phyloP scores from a whole-genome alignment of 1,284 basidiomycete genomes.

The Coniferiporia weirii region DNA sequence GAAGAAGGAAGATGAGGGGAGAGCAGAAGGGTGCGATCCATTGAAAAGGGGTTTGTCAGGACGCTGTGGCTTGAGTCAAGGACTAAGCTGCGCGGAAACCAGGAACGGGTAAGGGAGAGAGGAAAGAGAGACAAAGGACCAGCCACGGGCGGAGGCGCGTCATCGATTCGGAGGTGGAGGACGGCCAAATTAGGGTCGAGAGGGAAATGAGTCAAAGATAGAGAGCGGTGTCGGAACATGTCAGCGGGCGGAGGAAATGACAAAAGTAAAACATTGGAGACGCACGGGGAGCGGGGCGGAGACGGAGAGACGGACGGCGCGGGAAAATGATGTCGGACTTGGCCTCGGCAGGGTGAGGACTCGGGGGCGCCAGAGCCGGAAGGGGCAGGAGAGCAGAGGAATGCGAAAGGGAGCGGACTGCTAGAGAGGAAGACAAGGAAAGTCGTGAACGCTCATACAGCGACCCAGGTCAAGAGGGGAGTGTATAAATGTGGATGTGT shows the following conservation, averaged over 20 bases:
- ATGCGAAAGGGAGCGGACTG: too few species aligned
- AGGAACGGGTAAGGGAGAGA: slow-evolving; percentile 8
- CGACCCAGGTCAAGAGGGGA: too few species aligned
- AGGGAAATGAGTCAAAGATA: not conserved
- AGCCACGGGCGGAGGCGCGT: slow-evolving; percentile 5
- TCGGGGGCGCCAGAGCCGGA: too few species aligned
- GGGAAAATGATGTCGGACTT: too few species aligned
- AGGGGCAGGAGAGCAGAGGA: too few species aligned
- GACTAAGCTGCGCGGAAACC: not conserved
- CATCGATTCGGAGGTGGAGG: not conserved
- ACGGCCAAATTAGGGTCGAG: not conserved
- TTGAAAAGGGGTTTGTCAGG: slow-evolving; percentile 1
- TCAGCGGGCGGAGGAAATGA: slow-evolving; percentile 1
- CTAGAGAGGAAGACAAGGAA: slow-evolving; percentile 9
- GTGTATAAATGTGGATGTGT: too few species aligned
- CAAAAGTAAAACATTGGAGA: not conserved
- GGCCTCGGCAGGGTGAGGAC: too few species aligned
- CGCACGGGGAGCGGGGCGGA: not conserved
- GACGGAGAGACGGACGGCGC: too few species aligned
- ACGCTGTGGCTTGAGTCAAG: not conserved
- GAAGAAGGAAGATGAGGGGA: slow-evolving; percentile 9
- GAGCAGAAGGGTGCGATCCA: slow-evolving; percentile 10
- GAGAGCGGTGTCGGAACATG: slow-evolving; percentile 2
- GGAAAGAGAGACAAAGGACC: not conserved
- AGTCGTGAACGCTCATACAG: slow-evolving; percentile 10